Conservation (phyloP, 139 green algal species). For the Trebouxia sp. region DNA sequence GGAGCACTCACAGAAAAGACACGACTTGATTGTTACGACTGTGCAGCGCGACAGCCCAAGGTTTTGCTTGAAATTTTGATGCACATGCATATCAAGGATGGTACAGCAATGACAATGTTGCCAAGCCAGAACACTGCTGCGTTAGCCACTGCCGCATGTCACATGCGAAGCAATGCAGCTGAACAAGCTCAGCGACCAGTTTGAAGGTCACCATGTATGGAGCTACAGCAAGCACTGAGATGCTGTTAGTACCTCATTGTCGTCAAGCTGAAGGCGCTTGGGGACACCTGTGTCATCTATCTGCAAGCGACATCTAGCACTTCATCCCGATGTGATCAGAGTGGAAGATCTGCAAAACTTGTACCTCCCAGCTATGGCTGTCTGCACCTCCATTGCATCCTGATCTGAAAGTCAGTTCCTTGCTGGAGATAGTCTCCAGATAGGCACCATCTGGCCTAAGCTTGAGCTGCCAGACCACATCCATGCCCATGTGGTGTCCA, state of each 20-base stretch:
- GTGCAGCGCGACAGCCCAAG: too few relatives aligned
- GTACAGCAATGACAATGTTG: too few relatives aligned
- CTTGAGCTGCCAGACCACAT: slow-evolving; percentile 4
- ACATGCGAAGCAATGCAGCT: background rate
- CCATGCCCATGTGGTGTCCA: slow-evolving; percentile 22
- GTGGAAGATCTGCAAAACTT: too few relatives aligned
- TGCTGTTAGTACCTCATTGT: slow-evolving; percentile 27
- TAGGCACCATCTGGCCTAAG: slow-evolving; percentile 20
- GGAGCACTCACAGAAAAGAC: too few relatives aligned
- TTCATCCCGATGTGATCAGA: too few relatives aligned
- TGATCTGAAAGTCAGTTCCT: background rate
- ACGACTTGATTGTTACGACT: too few relatives aligned
- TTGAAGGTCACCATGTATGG: background rate
- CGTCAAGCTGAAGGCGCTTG: slow-evolving; percentile 17
- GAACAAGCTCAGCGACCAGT: background rate
- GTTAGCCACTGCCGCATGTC: background rate
- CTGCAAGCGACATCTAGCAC: too few relatives aligned
- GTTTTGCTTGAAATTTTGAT: too few relatives aligned
- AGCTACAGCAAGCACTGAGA: too few relatives aligned
- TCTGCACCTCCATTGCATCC: slow-evolving; percentile 3
- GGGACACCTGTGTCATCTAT: background rate
- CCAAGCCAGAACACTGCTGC: too few relatives aligned
- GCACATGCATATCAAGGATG: too few relatives aligned
- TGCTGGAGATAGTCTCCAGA: background rate
- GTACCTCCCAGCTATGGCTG: slow-evolving; percentile 2